phyloP scores from a whole-genome alignment of 768 basidiomycete genomes.

The Tulasnella sp. region DNA sequence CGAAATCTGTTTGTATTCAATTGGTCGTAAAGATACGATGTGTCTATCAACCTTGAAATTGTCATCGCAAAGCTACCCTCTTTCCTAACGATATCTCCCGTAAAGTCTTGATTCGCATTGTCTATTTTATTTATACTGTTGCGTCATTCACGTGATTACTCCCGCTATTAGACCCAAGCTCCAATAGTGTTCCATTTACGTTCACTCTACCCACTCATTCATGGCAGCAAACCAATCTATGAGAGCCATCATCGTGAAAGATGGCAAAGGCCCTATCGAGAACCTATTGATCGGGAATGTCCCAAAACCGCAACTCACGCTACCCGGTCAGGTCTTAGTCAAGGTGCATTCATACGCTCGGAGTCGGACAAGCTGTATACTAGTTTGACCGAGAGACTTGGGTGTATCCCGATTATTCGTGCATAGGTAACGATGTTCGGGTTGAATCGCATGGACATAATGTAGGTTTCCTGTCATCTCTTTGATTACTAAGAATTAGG shows the following conservation, averaged over 20 bases:
- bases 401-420: not conserved
- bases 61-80: no score
- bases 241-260: conserved; percentile 71
- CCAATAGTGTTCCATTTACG: no score
- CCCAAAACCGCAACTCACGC: conserved; percentile 43
- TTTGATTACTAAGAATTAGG: not conserved
- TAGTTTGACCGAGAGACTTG: no score
- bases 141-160: no score
- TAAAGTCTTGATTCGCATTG: no score
- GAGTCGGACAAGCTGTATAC: no score
- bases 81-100: no score
- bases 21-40: no score
- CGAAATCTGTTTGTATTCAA: no score
- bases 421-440: conserved; percentile 67
- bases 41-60: no score
- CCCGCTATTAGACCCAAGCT: no score
- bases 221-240: conserved; percentile 29
- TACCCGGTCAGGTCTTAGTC: conserved; percentile 57
- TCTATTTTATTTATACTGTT: no score
- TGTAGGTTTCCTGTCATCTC: conserved; percentile 21
- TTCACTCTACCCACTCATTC: not conserved
- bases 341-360: conserved; percentile 37
- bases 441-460: conserved; percentile 79
- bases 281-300: conserved; percentile 68
- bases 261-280: conserved; percentile 61